Evolutionary conservation across 106 monocot genomes (phyloP).

Genomic region (Amphibolis antarctica): DNA sequence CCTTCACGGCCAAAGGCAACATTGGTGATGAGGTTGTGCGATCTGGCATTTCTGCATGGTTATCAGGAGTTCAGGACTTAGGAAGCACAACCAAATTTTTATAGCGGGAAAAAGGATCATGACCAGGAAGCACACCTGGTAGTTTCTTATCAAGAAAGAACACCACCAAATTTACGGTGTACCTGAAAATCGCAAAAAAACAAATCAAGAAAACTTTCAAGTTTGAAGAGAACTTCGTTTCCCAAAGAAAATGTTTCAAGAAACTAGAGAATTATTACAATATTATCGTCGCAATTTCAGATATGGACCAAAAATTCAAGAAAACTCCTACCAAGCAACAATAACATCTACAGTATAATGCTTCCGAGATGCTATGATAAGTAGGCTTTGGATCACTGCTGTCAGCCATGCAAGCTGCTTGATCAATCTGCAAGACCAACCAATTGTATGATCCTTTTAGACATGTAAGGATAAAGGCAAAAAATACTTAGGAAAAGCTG

Average conservation of each 20-base stretch:
- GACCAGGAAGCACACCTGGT: constrained; percentile 30
- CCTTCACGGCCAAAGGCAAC: constrained; percentile 49
- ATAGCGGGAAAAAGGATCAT: background rate
- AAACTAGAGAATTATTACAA: too few species aligned
- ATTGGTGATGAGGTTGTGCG: constrained; percentile 22
- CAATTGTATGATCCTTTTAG: background rate
- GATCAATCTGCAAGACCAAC: constrained; percentile 31
- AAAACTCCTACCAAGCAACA: constrained; percentile 61
- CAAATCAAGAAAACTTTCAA: background rate
- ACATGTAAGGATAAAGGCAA: background rate
- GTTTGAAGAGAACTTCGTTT: background rate
- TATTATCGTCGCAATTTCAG: too few species aligned
- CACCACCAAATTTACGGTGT: constrained; percentile 89
- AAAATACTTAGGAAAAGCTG: background rate
- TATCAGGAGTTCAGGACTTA: background rate
- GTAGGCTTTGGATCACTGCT: constrained; percentile 63
- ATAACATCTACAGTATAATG: constrained; percentile 86
- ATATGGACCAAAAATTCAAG: background rate
- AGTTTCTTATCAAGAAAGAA: constrained; percentile 80
- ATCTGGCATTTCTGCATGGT: constrained; percentile 70
- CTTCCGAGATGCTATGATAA: constrained; percentile 79
- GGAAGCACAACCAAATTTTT: background rate
- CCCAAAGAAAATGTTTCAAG: too few species aligned
- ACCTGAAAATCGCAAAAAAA: constrained; percentile 29
- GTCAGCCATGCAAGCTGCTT: constrained; percentile 59